Evolutionary conservation across 73 alveolate genomes (phyloP), one percentile per base, ranked within the genome.

Genomic region (Paramecium octaurelia): DNA sequence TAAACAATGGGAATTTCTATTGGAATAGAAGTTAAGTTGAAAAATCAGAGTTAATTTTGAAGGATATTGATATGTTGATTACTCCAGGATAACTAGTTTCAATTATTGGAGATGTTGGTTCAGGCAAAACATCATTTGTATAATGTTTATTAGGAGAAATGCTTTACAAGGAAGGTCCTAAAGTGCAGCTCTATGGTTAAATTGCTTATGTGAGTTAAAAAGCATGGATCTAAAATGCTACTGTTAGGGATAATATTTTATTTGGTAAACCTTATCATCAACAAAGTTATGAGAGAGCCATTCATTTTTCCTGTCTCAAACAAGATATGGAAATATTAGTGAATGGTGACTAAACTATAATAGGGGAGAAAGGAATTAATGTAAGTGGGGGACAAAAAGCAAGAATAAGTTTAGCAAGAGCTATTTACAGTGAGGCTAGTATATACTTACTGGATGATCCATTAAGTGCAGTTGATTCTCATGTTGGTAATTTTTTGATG

Each of bases 381-480:
- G 70, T 98, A 50, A 80, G 97, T 73, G 99, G 99, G 21, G 99
- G 99, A 8, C 98, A 98, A 91, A 98, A 98, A 93, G 98, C 99
- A 21, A 96, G 99, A 93, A 96, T 98, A 3, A 91, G 98, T 70
- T 92, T 98, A 18, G 99, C 99, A 2, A 93, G 99, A 86, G 99
- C 99, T 18, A 96, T 98, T 69, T 98, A 98, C 92, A 83, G 97
- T 75, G 96, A 97, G 57, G 86, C 92, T 71, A 98, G 96, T 59
- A 95, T 96, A 31, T 71, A 92, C 54, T 93, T 97, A 50, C 86
- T 97, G 86, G 99, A 97, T 95, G 99, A 97, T 93, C 98, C 98
- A 10, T 70, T 97, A 23, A 92, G 98, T 48, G 98, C 99, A 14
- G 95, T 97, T 60, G 99, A 97, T 92, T 95, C 98, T 36, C 86